phyloP scores from a whole-genome alignment of 2,329 filamentous ascomycete genomes.

The Macrophomina tecta region DNA sequence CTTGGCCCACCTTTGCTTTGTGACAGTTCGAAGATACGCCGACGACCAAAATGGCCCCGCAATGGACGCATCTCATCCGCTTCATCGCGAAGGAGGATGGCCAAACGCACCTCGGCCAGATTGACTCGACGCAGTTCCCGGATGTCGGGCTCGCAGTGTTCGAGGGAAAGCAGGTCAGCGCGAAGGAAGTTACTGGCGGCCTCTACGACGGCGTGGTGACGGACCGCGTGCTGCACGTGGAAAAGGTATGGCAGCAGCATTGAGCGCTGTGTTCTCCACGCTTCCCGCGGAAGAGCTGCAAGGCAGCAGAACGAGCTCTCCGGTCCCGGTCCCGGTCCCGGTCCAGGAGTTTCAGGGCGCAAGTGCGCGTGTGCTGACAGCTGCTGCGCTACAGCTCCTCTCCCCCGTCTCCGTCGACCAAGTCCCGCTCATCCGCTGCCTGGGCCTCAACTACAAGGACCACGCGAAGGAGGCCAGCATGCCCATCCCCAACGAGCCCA shows the following conservation, averaged over 20 bases:
- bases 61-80: conserved; percentile 50
- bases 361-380: too few relatives aligned
- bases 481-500: conserved; percentile 72
- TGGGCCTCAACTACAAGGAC: conserved; percentile 55
- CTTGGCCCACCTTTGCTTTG: background rate
- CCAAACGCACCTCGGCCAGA: conserved; percentile 48
- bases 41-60: conserved; percentile 9
- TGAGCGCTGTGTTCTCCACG: too few relatives aligned
- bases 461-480: conserved; percentile 58
- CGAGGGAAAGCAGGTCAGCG: conserved; percentile 42
- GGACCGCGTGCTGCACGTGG: conserved; percentile 37
- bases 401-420: conserved; percentile 45
- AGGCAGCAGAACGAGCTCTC: too few relatives aligned
- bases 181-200: conserved; percentile 43
- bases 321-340: too few relatives aligned
- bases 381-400: conserved; percentile 31
- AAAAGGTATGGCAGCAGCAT: conserved; percentile 30
- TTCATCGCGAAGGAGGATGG: conserved; percentile 52
- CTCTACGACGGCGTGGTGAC: conserved; percentile 46
- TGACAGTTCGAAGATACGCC: background rate
- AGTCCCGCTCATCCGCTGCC: conserved; percentile 51
- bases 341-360: too few relatives aligned
- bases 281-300: too few relatives aligned
- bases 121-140: conserved; percentile 40
- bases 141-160: conserved; percentile 46